Evolutionary conservation across 345 rosid species (phyloP), one percentile per base, ranked within the genome.

Genomic region (Boechera stricta): DNA sequence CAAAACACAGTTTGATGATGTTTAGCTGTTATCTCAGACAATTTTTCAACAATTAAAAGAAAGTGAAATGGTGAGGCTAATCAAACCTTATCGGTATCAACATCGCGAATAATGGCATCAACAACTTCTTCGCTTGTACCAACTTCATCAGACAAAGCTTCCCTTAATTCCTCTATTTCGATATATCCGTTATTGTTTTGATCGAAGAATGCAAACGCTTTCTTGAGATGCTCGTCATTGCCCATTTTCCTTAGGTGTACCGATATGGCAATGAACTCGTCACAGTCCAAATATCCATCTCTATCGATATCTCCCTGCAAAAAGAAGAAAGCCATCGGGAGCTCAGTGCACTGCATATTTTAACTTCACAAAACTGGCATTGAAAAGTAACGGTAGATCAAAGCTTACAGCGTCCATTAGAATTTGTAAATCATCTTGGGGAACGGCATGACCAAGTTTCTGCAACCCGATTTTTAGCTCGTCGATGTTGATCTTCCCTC

Each of bases 201-300:
- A 82, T 95, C 99, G 7, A 95, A 93, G 74, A 91, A 91, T 0
- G 82, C 85, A 53, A 95, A 95, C 12, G 99, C 97, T 84, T 93
- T 95, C 73, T 78, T 86, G 36, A 95, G 87, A 69, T 91, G 99
- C 71, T 91, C 97, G 0, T 91, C 98, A 28, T 89, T 91, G 38
- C 89, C 94, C 91, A 95, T 89, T 84, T 91, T 95, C 80, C 86
- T 87, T n/a, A 95, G 80, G 82, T 93, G 98, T 68, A 95, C 92
- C 2, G 97, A 88, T 63, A 95, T 87, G n/a, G 98, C 94, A 41
- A 93, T 88, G 59, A 93, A 94, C 85, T 94, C 98, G 10, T 84
- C 91, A 5, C 85, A 92, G 75, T 88, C 90, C 59, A 94, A 82
- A 64, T 82, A 76, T 71, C 97, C 98, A 79, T 95, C 98, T 64